Evolutionary conservation across 768 basidiomycete species (phyloP), one percentile per base, ranked within the genome.

Genomic region (Russula compacta): DNA sequence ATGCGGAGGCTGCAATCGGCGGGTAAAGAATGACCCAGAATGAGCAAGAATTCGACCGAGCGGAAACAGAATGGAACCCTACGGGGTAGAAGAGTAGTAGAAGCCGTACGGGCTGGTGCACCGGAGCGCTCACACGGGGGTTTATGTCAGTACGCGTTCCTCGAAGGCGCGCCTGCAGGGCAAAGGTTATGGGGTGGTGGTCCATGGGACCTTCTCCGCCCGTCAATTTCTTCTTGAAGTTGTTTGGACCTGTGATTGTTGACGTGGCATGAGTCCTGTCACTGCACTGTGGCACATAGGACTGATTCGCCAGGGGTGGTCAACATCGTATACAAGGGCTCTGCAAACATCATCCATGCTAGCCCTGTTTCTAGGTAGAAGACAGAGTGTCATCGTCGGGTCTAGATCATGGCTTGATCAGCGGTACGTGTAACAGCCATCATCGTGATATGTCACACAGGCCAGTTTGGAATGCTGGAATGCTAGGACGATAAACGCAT

Each of bases 241-340:
- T 12, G 21, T 39, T 46, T 19, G 38, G 44, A 39, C 60, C 32
- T 43, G 50, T 58, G 56, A 58, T 58, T 40, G 5, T 57, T 58
- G 61, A 48, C 43, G 24, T 58, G 44, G 21, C 19, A 57, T n/a
- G 56, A 40, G 38, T 46, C 51, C 32, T 53, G 56, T 36, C 52
- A 38, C 24, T 44, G 14, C 19, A 9, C 33, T 43, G 42, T 35
- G 6, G 24, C 24, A 24, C 24, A 56, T 8, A 11, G 33, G 39
- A 36, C 42, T 61, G 60, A 61, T 61, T 56, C 60, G 54, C 60
- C 54, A 61, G 60, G 60, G 59, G 55, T 15, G 47, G 19, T 42
- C 48, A 51, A 44, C 24, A 32, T 56, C 29, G 49, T 44, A 43
- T 15, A 56, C 61, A 33, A 48, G 19, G 36, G 36, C 43, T 46